phyloP scores from a whole-genome alignment of 2,329 filamentous ascomycete genomes.

The Zymoseptoria ardabiliae region DNA sequence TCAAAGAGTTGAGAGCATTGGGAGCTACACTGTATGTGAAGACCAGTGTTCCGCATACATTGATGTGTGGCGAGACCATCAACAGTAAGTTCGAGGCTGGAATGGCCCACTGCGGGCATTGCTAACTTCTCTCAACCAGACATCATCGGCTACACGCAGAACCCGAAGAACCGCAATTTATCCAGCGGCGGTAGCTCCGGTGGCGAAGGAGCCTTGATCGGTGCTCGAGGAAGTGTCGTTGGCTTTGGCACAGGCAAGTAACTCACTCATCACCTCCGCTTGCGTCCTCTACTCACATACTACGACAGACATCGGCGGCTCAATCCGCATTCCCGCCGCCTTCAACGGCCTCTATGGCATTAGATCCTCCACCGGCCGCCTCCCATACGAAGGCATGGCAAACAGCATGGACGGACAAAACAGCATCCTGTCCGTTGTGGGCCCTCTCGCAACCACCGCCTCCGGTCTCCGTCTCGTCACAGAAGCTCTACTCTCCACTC shows the following conservation, averaged over 20 bases:
- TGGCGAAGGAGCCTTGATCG: constrained; percentile 52
- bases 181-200: constrained; percentile 52
- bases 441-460: constrained; percentile 53
- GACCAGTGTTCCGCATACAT: constrained; percentile 51
- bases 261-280: too few relatives aligned
- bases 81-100: constrained; percentile 34
- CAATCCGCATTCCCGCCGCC: constrained; percentile 51
- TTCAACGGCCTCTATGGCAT: constrained; percentile 54
- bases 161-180: constrained; percentile 50
- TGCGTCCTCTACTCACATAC: too few relatives aligned
- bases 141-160: constrained; percentile 51
- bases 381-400: constrained; percentile 50
- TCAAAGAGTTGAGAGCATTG: constrained; percentile 45
- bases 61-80: constrained; percentile 53
- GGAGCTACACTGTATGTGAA: constrained; percentile 51
- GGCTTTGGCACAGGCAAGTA: constrained; percentile 50
- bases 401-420: constrained; percentile 60
- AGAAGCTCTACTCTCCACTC: constrained; percentile 48
- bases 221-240: constrained; percentile 45
- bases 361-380: constrained; percentile 37
- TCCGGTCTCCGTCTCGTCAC: constrained; percentile 50
- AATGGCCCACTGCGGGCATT: not conserved
- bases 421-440: constrained; percentile 55
- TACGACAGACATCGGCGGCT: constrained; percentile 41
- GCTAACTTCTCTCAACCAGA: constrained; percentile 22